Evolutionary conservation across 805 yeast species (phyloP).

Genomic region (Metschnikowia baotianmanensis): DNA sequence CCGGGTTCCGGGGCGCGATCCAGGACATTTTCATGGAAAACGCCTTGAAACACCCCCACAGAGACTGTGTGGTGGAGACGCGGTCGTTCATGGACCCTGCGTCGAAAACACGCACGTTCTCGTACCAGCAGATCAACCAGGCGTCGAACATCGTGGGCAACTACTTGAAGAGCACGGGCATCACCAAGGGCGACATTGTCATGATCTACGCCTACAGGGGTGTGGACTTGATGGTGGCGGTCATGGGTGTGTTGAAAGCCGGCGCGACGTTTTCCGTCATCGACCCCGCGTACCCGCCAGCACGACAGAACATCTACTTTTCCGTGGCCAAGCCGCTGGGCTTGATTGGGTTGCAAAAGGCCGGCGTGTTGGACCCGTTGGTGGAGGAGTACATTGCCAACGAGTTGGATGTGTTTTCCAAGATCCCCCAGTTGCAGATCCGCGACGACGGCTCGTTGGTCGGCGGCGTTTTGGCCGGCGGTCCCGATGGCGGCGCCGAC

Average conservation of each 20-base stretch:
- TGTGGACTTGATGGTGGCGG: slow-evolving; percentile 94
- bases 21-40: slow-evolving; percentile 92
- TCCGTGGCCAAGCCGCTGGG: slow-evolving; percentile 94
- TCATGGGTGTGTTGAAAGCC: slow-evolving; percentile 96
- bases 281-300: slow-evolving; percentile 99
- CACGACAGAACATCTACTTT: slow-evolving; percentile 90
- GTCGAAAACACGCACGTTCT: slow-evolving; percentile 65
- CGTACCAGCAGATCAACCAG: slow-evolving; percentile 83
- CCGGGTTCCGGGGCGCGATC: slow-evolving; percentile 88
- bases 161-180: slow-evolving; percentile 76
- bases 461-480: slow-evolving; percentile 53
- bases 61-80: slow-evolving; percentile 92
- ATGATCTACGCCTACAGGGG: slow-evolving; percentile 98
- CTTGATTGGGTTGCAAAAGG: slow-evolving; percentile 83
- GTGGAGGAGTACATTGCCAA: slow-evolving; percentile 76
- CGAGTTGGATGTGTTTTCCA: slow-evolving; percentile 69
- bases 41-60: slow-evolving; percentile 79
- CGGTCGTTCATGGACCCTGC: slow-evolving; percentile 58
- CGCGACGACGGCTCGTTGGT: slow-evolving; percentile 68
- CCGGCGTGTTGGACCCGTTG: slow-evolving; percentile 74
- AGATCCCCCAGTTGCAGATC: slow-evolving; percentile 75
- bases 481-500: slow-evolving; percentile 41
- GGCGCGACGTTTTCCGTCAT: slow-evolving; percentile 98
- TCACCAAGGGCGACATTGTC: slow-evolving; percentile 88
- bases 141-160: slow-evolving; percentile 94